Conservation (phyloP, 352 stramenopile genomes). For the Pilasporangium apinafurcum region DNA sequence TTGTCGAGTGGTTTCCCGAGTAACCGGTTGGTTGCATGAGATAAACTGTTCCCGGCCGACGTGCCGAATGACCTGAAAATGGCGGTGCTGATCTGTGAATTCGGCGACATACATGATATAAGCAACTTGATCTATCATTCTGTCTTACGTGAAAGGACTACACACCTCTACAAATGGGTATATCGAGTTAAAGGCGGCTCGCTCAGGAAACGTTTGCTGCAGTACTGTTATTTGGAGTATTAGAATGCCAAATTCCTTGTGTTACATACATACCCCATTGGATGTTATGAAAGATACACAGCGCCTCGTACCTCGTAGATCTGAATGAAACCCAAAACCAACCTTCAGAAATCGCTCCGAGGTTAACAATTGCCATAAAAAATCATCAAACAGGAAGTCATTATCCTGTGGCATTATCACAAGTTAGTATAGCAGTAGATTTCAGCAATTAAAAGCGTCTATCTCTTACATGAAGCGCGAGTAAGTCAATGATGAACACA, state of each 20-base stretch:
- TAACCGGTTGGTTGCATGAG: conserved; percentile 22
- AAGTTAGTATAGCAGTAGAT: too few species aligned
- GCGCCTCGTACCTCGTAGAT: conserved; percentile 45
- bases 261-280: neutral
- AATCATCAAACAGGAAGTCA: conserved; percentile 35
- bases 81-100: conserved; percentile 20
- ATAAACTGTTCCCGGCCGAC: conserved; percentile 32
- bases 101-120: conserved; percentile 1
- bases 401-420: conserved; percentile 18
- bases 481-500: conserved; percentile 54
- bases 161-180: conserved; percentile 38
- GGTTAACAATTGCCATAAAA: conserved; percentile 29
- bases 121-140: neutral
- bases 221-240: too few species aligned
- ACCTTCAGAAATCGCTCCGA: conserved; percentile 36
- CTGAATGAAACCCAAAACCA: conserved; percentile 61
- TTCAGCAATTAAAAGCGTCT: neutral
- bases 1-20: conserved; percentile 62
- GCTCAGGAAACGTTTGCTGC: conserved; percentile 60
- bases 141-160: neutral
- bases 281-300: neutral
- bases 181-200: conserved; percentile 23
- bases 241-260: too few species aligned
- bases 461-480: conserved; percentile 44
- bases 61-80: conserved; percentile 15